These are phyloP conservation scores for Heterobasidion occidentale DNA, from an alignment of 1,284 basidiomycete genomes.

Conservation along the genomic window DNA sequence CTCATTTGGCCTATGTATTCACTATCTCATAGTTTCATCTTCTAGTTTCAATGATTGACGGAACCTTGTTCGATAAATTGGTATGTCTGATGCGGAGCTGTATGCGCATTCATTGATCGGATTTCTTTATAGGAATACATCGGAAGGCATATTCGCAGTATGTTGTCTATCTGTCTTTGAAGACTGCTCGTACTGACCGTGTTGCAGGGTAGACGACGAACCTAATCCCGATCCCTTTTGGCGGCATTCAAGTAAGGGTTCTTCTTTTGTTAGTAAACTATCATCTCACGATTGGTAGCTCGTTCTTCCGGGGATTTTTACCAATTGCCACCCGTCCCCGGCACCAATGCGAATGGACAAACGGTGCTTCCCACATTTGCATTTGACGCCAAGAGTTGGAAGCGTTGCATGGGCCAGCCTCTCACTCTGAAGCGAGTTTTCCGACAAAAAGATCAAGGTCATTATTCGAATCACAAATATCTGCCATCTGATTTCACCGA, in stretches of 20 bases:
- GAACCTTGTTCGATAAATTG: slow-evolving; percentile 59
- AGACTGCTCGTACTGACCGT: too few species aligned
- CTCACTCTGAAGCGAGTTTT: slow-evolving; percentile 33
- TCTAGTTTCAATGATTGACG: slow-evolving; percentile 54
- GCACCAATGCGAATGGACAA: slow-evolving; percentile 20
- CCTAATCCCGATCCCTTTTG: slow-evolving; percentile 49
- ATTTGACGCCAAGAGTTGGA: slow-evolving; percentile 66
- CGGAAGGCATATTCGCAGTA: slow-evolving; percentile 39
- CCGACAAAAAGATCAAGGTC: slow-evolving; percentile 48
- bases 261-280: slow-evolving; percentile 5
- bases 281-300: slow-evolving; percentile 31
- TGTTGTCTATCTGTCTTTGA: too few species aligned
- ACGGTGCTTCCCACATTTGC: slow-evolving; percentile 38
- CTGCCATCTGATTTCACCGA: neutral
- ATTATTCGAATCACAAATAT: slow-evolving; percentile 6
- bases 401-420: slow-evolving; percentile 28
- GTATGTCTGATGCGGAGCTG: slow-evolving; percentile 17
- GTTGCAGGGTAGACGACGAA: too few species aligned
- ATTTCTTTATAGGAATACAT: slow-evolving; percentile 30
- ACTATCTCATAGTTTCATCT: neutral
- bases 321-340: slow-evolving; percentile 71
- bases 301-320: slow-evolving; percentile 75
- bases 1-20: neutral
- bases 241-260: slow-evolving; percentile 57
- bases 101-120: too few species aligned